Conservation (phyloP, 495 filamentous ascomycete species). For the Podospora tetraspora region DNA sequence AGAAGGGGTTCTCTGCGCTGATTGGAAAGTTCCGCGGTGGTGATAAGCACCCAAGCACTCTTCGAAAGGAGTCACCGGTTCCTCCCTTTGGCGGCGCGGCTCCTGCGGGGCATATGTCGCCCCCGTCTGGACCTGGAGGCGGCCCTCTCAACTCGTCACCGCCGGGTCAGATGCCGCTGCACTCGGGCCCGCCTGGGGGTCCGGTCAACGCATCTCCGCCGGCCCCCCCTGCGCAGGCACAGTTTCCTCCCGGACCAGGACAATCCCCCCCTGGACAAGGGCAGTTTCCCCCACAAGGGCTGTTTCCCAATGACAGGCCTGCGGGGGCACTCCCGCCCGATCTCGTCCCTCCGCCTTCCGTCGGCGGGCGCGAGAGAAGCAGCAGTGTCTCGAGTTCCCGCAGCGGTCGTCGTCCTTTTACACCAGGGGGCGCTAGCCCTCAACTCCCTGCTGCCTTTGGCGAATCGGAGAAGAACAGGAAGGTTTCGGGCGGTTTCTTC, state of each 20-base stretch:
- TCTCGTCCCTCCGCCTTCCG: conserved; percentile 8
- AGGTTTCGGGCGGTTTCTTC: conserved; percentile 25
- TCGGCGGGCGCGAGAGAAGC: conserved; percentile 11
- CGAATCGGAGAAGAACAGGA: conserved; percentile 15
- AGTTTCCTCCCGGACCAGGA: neutral
- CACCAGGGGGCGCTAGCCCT: neutral
- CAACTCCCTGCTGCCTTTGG: neutral
- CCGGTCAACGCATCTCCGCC: conserved; percentile 1
- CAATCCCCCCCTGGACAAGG: neutral
- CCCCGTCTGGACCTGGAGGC: neutral
- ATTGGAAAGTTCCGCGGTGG: conserved; percentile 23
- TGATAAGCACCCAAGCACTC: neutral
- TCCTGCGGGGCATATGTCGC: neutral
- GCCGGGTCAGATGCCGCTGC: neutral
- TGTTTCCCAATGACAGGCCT: neutral
- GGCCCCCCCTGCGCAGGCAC: neutral
- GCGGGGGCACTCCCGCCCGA: neutral
- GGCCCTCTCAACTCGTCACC: neutral
- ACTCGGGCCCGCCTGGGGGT: neutral
- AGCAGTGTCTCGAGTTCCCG: conserved; percentile 9
- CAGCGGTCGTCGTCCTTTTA: conserved; percentile 2
- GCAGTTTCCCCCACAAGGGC: neutral
- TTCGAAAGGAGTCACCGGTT: neutral
- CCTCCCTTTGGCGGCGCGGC: neutral
- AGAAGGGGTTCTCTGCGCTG: conserved; percentile 33